Base-by-base conservation (phyloP, 352 stramenopile species). In the Globisporangium sylvaticum region DNA sequence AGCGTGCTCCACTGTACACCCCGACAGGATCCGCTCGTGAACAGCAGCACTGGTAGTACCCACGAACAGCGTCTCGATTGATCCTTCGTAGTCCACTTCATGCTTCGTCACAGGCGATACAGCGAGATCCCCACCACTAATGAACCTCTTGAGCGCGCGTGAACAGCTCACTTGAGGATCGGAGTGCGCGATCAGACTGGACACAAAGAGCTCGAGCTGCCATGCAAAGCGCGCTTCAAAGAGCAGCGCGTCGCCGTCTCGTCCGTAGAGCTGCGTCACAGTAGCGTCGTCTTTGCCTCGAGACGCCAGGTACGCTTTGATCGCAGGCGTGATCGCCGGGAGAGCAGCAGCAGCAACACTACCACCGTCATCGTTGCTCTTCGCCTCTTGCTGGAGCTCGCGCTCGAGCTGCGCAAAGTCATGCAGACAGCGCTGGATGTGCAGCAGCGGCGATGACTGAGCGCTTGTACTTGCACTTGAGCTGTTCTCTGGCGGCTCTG, bases 371-470 rank as follows among this genome's bases (percentile, higher is more conserved):
- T 10, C 20, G n/a, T 29, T 6, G 12, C 10, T 42, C 22, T 53
- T 14, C 20, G n/a, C 1, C 6, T 60, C 55, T 4, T 10, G 29
- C 20, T 44, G 18, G 18, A 60, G 31, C 20, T 60, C 29, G 31
- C 29, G 31, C 55, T 60, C 7, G 4, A 60, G 55, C 29, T 60
- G 55, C 55, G 29, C 18, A 46, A 60, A 60, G 55, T 60, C 55
- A 18, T 39, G 55, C 29, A 46, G 31, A 6, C 27, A 60, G 55
- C 55, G 55, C 55, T 44, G 29, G 55, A 60, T 15, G 29, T 46
- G 18, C 27, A 60, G 29, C 15, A 46, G 2, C 24, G 48, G 8
- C 27, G 9, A 15, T 18, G 22, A 15, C 8, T 1, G 34, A 42
- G 34, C 12, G 12, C 9, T 39, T 39, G 32, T 39, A 10, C 34